phyloP scores from a whole-genome alignment of 2,329 filamentous ascomycete genomes.

The Sclerotinia trifoliorum region DNA sequence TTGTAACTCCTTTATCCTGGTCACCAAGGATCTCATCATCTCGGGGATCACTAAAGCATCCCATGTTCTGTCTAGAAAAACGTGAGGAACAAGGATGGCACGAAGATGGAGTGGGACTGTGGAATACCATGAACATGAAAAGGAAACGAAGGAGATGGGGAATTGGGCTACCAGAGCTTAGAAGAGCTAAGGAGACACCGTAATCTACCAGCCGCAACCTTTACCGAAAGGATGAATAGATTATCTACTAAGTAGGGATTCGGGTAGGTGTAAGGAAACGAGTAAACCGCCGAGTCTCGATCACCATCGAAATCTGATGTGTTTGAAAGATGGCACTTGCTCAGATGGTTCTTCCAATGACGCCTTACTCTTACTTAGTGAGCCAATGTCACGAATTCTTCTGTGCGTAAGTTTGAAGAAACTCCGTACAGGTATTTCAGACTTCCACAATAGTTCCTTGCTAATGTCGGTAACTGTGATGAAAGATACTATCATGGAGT shows the following conservation, averaged over 20 bases:
- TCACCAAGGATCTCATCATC: background rate
- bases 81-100: slow-evolving; percentile 16
- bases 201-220: background rate
- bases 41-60: background rate
- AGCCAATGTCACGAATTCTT: background rate
- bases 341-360: background rate
- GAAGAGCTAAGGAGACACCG: background rate
- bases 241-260: slow-evolving; percentile 1
- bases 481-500: background rate
- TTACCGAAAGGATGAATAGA: background rate
- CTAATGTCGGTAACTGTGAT: slow-evolving; percentile 11
- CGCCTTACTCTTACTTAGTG: background rate
- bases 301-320: background rate
- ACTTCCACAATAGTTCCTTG: background rate
- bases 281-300: background rate
- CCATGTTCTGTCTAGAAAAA: background rate
- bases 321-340: slow-evolving; percentile 9
- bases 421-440: background rate
- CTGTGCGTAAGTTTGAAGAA: slow-evolving; percentile 13
- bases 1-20: background rate
- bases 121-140: background rate
- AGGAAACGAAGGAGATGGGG: background rate
- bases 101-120: background rate
- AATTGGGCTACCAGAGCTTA: background rate
- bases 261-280: background rate